Base-by-base conservation (phyloP, 441 rosid genomes). In the Kokia cookei region DNA sequence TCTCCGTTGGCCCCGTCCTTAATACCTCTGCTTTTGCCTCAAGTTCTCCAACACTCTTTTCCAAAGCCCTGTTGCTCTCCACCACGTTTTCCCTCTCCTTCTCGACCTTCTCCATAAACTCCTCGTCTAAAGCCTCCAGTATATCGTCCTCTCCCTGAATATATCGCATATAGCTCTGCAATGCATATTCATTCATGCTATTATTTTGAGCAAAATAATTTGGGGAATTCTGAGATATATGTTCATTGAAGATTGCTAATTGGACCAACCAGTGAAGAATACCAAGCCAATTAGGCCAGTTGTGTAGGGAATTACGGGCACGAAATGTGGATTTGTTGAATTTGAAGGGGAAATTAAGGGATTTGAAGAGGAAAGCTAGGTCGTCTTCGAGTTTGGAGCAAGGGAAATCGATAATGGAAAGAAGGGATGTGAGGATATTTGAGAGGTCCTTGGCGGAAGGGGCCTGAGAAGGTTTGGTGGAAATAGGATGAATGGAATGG, bases 261-360 rank as follows among this genome's bases (percentile, higher is more conserved):
- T 95, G 93, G 7, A 95, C 98, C 40, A 93, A 50, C 98, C 98
- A 93, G 78, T 90, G 91, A 13, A 89, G 66, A 61, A 88, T 77
- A 19, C 85, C 92, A 15, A 95, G 88, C 73, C 85, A 86, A 5
- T 84, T 81, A 14, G 98, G 98, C 98, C 96, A 95, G 50, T 94
- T 90, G 84, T 90, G 96, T 27, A 93, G 99, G 13, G 98, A 85
- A 40, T 88, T 90, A 5, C 93, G 93, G 17, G 97, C 93, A 35
- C 89, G 90, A 48, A 91, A 93, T 4, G 89, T 77, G 26, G 98
- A 93, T 80, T 88, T 91, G 73, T 78, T 91, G 77, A 95, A 68
- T 43, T 93, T 93, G 83, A 78, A 80, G 5, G 95, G 98, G 63
- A 91, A 95, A 70, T 79, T 84, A 1, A 93, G 80, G 51, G 77